phyloP scores from a whole-genome alignment of 345 rosid genomes.

The Punica granatum region DNA sequence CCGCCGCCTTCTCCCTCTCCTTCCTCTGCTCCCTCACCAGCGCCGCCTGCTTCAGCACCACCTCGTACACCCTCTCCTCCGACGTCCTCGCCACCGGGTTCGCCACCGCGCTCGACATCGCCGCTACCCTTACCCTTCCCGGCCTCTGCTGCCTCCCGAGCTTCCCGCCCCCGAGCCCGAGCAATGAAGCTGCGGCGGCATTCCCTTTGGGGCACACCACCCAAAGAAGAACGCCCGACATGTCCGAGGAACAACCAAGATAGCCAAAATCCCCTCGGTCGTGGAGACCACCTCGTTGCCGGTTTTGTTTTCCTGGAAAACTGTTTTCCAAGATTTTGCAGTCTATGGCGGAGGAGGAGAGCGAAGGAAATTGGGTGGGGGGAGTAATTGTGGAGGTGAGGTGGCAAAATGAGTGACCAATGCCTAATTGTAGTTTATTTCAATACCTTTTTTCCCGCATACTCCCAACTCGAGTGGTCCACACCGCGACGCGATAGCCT shows the following conservation, averaged over 20 bases:
- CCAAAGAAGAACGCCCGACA: slow-evolving; percentile 36
- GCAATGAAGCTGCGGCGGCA: slow-evolving; percentile 16
- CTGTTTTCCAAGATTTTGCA: background rate
- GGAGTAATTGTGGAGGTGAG: background rate
- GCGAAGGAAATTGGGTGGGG: background rate
- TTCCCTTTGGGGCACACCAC: slow-evolving; percentile 35
- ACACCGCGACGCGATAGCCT: background rate
- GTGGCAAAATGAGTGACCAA: slow-evolving; percentile 3
- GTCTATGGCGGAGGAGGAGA: background rate
- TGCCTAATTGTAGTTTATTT: background rate
- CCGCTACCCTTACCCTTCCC: slow-evolving; percentile 11
- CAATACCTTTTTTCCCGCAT: background rate
- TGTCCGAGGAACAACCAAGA: background rate
- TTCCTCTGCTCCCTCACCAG: slow-evolving; percentile 29
- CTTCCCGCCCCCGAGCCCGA: slow-evolving; percentile 14
- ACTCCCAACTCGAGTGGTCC: background rate
- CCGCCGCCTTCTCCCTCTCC: slow-evolving; percentile 11
- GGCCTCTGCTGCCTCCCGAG: slow-evolving; percentile 8
- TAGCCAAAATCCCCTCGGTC: background rate
- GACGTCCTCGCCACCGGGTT: slow-evolving; percentile 31
- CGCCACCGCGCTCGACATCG: slow-evolving; percentile 24
- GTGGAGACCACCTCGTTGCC: background rate
- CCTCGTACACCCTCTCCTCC: slow-evolving; percentile 43
- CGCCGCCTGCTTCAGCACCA: slow-evolving; percentile 49
- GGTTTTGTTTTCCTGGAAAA: background rate